Conservation (phyloP, 2,329 filamentous ascomycete species). For the Exophiala bonariae region DNA sequence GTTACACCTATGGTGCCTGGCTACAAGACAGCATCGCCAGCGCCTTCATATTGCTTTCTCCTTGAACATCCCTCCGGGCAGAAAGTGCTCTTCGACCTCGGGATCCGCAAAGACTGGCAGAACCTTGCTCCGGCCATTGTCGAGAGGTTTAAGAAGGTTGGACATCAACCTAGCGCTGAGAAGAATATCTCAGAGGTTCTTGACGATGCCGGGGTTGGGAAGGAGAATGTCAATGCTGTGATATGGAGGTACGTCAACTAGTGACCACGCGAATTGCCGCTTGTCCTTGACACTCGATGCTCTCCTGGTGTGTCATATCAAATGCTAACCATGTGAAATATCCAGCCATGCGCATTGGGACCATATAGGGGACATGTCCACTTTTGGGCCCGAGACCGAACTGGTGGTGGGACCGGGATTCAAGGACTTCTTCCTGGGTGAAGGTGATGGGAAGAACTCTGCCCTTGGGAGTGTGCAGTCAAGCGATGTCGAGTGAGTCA, state of each 20-base stretch:
- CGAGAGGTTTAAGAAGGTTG: constrained; percentile 7
- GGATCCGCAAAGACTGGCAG: constrained; percentile 29
- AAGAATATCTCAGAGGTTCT: constrained; percentile 22
- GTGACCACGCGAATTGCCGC: not conserved
- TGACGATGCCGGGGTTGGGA: constrained; percentile 17
- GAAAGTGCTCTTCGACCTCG: constrained; percentile 28
- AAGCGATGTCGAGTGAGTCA: constrained; percentile 27
- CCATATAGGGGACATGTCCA: constrained; percentile 52
- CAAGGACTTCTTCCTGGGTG: constrained; percentile 46
- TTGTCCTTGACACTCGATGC: too few species aligned
- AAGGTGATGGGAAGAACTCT: constrained; percentile 42
- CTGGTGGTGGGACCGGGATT: constrained; percentile 57
- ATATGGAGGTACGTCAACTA: constrained; percentile 16
- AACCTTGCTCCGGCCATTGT: constrained; percentile 22
- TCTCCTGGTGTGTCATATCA: too few species aligned
- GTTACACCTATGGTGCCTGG: constrained; percentile 13
- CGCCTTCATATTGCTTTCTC: constrained; percentile 48
- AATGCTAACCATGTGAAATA: not conserved
- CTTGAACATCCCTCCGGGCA: constrained; percentile 81
- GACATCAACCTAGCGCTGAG: constrained; percentile 8
- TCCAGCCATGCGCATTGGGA: constrained; percentile 31
- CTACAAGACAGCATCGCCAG: not conserved
- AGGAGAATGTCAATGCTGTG: constrained; percentile 18
- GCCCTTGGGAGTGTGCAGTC: constrained; percentile 7
- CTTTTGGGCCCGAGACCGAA: constrained; percentile 47